A percentile compares a stretch with the other conserved stretches of the same genome.
Conservation (phyloP, 1,284 basidiomycete genomes). For the Ustilago bromivora region DNA sequence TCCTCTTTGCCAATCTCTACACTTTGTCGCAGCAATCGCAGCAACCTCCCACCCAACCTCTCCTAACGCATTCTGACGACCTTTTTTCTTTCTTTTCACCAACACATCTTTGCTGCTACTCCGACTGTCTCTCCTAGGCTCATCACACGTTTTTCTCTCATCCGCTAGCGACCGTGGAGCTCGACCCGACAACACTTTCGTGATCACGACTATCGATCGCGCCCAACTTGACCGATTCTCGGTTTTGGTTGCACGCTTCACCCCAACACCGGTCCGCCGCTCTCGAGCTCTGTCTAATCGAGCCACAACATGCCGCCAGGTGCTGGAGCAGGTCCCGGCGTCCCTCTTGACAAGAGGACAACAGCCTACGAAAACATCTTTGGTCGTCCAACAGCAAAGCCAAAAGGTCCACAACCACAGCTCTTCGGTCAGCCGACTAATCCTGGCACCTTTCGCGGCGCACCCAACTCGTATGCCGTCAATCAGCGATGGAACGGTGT, state of each 20-base stretch:
- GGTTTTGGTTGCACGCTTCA: not conserved
- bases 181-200: not conserved
- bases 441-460: conserved; percentile 28
- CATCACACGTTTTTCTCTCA: not conserved
- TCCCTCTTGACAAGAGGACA: conserved; percentile 63
- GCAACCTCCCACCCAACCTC: not conserved
- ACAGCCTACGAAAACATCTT: conserved; percentile 67
- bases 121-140: not conserved
- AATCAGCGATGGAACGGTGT: conserved; percentile 51
- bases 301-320: conserved; percentile 32
- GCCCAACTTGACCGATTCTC: not conserved
- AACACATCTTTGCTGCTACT: not conserved
- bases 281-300: conserved; percentile 1
- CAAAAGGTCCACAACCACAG: conserved; percentile 55
- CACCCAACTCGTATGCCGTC: conserved; percentile 38
- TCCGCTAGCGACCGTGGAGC: not conserved
- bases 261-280: not conserved
- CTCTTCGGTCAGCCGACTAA: conserved; percentile 23
- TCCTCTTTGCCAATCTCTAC: not conserved
- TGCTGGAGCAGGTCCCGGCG: conserved; percentile 40
- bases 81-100: not conserved
- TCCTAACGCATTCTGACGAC: not conserved
- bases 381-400: conserved; percentile 62
- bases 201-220: not conserved
- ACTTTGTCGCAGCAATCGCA: not conserved